phyloP scores from a whole-genome alignment of 306 rosid genomes.

The Parietaria judaica region DNA sequence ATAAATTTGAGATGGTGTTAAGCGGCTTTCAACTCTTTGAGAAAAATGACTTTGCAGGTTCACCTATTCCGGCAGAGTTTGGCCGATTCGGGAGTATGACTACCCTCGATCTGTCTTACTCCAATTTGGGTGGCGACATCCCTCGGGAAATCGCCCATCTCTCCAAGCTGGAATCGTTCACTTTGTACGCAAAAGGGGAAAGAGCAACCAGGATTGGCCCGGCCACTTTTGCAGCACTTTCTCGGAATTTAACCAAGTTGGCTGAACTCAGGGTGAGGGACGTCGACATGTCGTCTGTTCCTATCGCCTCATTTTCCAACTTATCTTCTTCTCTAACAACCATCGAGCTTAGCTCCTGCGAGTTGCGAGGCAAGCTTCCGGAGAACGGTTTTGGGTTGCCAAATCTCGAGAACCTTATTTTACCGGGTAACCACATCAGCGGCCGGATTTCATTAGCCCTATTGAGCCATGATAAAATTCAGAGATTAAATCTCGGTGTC shows the following conservation, averaged over 20 bases:
- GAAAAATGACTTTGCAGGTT: constrained; percentile 2
- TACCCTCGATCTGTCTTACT: background rate
- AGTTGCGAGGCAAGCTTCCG: background rate
- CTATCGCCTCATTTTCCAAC: background rate
- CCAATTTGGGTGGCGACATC: background rate
- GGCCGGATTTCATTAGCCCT: background rate
- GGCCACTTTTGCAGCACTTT: background rate
- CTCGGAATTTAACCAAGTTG: constrained; percentile 1
- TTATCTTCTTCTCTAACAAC: background rate
- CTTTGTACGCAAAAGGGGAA: background rate
- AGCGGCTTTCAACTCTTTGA: too few species aligned
- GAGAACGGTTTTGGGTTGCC: background rate
- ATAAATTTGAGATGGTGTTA: too few species aligned
- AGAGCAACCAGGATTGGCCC: background rate
- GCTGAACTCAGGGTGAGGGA: background rate
- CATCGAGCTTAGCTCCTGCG: background rate
- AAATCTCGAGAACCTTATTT: background rate
- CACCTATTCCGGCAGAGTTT: background rate
- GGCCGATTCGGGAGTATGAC: background rate
- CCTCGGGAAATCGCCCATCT: constrained; percentile 1
- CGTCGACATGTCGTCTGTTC: background rate
- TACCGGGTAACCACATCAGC: background rate
- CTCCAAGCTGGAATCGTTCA: background rate
- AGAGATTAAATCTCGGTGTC: background rate
- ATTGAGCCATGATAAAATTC: background rate